These are phyloP conservation scores for Pigoraptor vietnamica DNA, from an alignment of 78 protist genomes.

Conservation along the genomic window DNA sequence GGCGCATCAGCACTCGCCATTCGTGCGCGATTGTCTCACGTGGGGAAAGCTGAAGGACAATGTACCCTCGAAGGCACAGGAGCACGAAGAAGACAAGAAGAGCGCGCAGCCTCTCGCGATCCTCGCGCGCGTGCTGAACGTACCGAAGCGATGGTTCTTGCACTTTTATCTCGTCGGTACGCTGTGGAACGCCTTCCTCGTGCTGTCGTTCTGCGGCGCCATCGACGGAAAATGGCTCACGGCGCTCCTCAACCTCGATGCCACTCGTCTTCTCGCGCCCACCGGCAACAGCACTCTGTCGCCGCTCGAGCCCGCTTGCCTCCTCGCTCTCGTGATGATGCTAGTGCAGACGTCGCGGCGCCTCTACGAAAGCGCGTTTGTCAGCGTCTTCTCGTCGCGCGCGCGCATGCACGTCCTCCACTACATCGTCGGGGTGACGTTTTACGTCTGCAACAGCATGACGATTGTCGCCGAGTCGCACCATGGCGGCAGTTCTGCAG, in stretches of 20 bases:
- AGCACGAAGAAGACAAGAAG: too few species aligned
- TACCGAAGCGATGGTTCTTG: neutral
- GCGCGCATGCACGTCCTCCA: conserved; percentile 8
- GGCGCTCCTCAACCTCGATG: neutral
- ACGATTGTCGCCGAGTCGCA: neutral
- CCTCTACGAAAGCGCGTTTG: neutral
- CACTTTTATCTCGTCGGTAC: neutral
- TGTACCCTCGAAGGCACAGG: neutral
- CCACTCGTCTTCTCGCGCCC: neutral
- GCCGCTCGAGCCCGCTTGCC: neutral
- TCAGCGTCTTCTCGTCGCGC: neutral
- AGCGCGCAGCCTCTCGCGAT: neutral
- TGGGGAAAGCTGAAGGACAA: neutral
- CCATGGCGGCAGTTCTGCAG: neutral
- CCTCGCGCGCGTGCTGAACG: neutral
- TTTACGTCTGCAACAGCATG: neutral
- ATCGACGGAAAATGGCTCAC: neutral
- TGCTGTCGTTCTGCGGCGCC: neutral
- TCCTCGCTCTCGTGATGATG: neutral
- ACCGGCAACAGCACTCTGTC: neutral
- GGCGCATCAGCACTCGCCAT: neutral
- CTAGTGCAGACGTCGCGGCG: neutral
- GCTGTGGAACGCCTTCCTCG: neutral
- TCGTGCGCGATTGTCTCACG: neutral
- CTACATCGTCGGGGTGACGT: conserved; percentile 4